Evolutionary conservation across 73 alveolate species (phyloP).

Genomic region (Stentor coeruleus): DNA sequence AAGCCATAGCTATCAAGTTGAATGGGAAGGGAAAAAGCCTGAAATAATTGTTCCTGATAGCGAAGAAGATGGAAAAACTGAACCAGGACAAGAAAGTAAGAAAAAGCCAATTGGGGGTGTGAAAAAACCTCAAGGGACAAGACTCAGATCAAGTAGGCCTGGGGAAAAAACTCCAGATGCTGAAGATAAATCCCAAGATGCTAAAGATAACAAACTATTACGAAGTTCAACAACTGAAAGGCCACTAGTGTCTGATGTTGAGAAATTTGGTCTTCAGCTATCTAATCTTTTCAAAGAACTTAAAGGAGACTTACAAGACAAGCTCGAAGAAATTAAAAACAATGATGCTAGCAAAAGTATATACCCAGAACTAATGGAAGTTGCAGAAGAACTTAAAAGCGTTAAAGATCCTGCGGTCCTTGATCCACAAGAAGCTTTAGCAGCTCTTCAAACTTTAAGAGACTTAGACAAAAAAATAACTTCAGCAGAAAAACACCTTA

Average conservation of each 20-base stretch:
- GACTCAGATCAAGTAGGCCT: not conserved
- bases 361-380: no score
- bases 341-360: not conserved
- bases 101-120: no score
- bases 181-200: no score
- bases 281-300: not conserved
- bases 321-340: not conserved
- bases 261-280: not conserved
- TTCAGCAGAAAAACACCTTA: not conserved
- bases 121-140: not conserved
- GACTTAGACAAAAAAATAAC: not conserved
- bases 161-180: not conserved
- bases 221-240: not conserved
- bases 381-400: not conserved
- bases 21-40: slow-evolving; percentile 20
- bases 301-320: not conserved
- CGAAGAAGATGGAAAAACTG: not conserved
- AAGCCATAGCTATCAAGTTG: not conserved
- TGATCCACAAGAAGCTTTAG: not conserved
- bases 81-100: not conserved
- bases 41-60: not conserved
- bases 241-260: not conserved
- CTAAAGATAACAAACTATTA: not conserved
- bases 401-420: not conserved
- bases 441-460: not conserved